Base-by-base conservation (phyloP, 2,329 filamentous ascomycete genomes). In the Hirsutella thompsonii region DNA sequence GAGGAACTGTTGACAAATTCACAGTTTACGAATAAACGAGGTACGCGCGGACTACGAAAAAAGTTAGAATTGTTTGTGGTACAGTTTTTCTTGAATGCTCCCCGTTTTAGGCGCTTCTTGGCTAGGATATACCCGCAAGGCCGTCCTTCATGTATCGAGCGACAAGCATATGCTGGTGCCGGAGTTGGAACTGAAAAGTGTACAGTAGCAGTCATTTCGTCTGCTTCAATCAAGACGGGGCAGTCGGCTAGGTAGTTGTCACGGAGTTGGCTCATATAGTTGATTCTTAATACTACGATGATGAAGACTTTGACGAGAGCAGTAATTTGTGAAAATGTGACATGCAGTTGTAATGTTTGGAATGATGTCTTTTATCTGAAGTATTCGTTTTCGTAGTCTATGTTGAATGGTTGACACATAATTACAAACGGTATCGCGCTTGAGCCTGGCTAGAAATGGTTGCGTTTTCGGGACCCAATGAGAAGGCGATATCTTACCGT, bases 1-100 rank as follows among this genome's bases (percentile, higher is more conserved):
- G 44, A 43, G 39, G 42, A 39, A 44, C 40, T 34, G 44, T 47
- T 48, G 45, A 48, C 46, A 20, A 43, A 40, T 40, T 49, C 40
- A 37, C 44, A 47, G 49, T 49, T 46, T 38, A 42, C 44, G 42
- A 46, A 37, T 21, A 20, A 29, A n/a, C 14, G 32, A 8, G 14
- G 18, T 8, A 16, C 32, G 32, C 14, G 19, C 28, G 16, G 8
- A 29, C 32, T 10, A 36, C 41, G 30, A 19, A 32, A 16, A 20
- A 20, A 20, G 13, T 19, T 34, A 14, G 30, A 32, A 16, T 16
- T 3, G 5, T 8, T 4, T 16, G 32, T n/a, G n/a, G 32, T 33
- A n/a, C 29, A 13, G 10, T 42, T 23, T 5, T 35, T 2, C 37
- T 37, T 20, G 36, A n/a, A n/a, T n/a, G n/a, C n/a, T n/a, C n/a